phyloP scores from a whole-genome alignment of 139 green algal genomes.

The Trebouxia sp. region DNA sequence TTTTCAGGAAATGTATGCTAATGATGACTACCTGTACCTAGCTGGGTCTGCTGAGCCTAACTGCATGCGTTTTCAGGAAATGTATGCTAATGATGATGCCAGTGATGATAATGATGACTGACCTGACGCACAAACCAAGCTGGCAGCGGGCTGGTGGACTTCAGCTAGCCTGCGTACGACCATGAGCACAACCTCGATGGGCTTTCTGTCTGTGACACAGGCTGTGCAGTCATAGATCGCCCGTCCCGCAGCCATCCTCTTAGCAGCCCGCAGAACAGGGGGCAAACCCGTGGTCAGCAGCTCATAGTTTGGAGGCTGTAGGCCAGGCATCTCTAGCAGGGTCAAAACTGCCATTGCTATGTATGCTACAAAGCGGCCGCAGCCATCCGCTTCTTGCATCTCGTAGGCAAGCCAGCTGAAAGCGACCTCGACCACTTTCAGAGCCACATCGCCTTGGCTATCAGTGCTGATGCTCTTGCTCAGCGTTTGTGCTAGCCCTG shows the following conservation, averaged over 20 bases:
- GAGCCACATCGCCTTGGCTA: not conserved
- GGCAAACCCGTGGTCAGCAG: conserved; percentile 6
- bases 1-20: no score
- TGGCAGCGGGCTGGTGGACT: not conserved
- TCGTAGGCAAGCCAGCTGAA: conserved; percentile 22
- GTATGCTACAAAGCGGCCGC: conserved; percentile 20
- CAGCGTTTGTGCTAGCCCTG: conserved; percentile 21
- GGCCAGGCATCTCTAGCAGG: conserved; percentile 4
- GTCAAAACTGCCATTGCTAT: conserved; percentile 21
- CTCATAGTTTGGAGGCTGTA: conserved; percentile 10
- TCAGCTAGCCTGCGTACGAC: conserved; percentile 9
- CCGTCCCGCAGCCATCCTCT: not conserved
- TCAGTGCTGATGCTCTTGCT: conserved; percentile 20
- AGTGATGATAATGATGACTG: not conserved
- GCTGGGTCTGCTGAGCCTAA: not conserved
- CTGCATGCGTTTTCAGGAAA: not conserved
- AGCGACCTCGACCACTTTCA: conserved; percentile 14
- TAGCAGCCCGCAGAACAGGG: conserved; percentile 8
- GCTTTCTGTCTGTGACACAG: conserved; percentile 2
- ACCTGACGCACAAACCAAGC: conserved; percentile 24
- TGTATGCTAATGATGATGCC: not conserved
- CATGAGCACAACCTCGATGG: conserved; percentile 20
- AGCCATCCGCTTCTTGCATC: conserved; percentile 24
- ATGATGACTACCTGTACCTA: no score
- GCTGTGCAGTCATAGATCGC: conserved; percentile 21